Percentiles rank a stretch among this genome's conserved stretches.
Conservation (phyloP, 169 alveolate species). For the Cyclospora cayetanensis region DNA sequence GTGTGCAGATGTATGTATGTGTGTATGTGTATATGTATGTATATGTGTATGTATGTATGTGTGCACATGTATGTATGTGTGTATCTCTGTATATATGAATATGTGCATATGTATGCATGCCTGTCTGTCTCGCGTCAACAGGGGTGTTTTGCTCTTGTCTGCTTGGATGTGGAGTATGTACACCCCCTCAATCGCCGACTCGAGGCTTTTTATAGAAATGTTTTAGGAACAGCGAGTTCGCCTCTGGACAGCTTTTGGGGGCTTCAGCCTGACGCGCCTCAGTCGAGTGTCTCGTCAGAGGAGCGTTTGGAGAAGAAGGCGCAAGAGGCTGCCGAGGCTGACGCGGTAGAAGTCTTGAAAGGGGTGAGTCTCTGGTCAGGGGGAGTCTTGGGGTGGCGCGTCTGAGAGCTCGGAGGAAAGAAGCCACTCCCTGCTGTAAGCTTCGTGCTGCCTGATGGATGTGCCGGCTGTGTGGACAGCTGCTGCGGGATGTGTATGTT, state of each 20-base stretch:
- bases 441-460: background rate
- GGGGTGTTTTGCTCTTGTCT: conserved; percentile 72
- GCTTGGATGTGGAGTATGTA: conserved; percentile 66
- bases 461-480: background rate
- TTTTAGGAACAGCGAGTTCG: too few species aligned
- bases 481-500: conserved; percentile 25
- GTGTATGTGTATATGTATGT: background rate
- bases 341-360: background rate
- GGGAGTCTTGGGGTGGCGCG: too few species aligned
- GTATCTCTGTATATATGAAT: background rate
- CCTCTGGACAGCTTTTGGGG: background rate
- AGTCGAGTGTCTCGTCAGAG: background rate
- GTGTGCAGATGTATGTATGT: background rate
- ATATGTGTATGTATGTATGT: background rate
- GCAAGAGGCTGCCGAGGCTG: background rate
- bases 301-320: background rate
- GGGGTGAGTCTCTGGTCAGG: background rate
- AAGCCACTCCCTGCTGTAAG: background rate
- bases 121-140: background rate
- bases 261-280: background rate
- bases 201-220: background rate
- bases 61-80: background rate
- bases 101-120: background rate
- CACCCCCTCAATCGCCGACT: conserved; percentile 63
- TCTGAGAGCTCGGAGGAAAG: background rate